A percentile compares a stretch with the other conserved stretches of the same genome.
phyloP scores from a whole-genome alignment of 768 basidiomycete species.

The Chalciporus sphaerocephalus region DNA sequence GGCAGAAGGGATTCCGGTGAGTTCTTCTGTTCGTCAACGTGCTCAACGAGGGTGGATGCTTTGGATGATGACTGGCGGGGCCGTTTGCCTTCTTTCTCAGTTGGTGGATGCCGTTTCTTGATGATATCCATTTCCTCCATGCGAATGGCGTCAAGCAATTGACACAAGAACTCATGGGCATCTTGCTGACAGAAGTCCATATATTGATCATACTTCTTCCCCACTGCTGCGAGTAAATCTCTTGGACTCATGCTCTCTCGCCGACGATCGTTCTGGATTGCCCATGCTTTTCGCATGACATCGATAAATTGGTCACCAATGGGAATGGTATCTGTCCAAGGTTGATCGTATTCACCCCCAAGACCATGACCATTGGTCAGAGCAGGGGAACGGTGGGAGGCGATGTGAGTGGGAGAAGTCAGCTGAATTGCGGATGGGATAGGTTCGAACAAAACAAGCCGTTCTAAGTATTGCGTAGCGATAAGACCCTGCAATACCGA shows the following conservation, averaged over 20 bases:
- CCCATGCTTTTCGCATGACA: conserved; percentile 62
- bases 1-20: background rate
- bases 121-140: conserved; percentile 95
- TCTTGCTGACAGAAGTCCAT: conserved; percentile 95
- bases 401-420: conserved; percentile 37
- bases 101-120: conserved; percentile 56
- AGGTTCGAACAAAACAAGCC: conserved; percentile 53
- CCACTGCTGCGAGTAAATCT: conserved; percentile 60
- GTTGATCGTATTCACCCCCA: conserved; percentile 48
- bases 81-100: conserved; percentile 35
- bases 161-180: conserved; percentile 88
- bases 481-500: conserved; percentile 84
- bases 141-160: conserved; percentile 84
- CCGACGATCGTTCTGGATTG: conserved; percentile 46
- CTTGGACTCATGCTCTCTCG: conserved; percentile 63
- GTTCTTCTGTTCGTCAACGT: background rate
- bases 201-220: conserved; percentile 90
- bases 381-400: conserved; percentile 56
- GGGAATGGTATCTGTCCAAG: conserved; percentile 59
- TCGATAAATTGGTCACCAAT: conserved; percentile 65
- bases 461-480: conserved; percentile 57
- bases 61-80: background rate
- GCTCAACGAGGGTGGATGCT: background rate
- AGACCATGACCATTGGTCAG: conserved; percentile 58
- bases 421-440: conserved; percentile 41